Conservation (phyloP, 2,329 filamentous ascomycete genomes). For the Pochonia chlamydosporia region DNA sequence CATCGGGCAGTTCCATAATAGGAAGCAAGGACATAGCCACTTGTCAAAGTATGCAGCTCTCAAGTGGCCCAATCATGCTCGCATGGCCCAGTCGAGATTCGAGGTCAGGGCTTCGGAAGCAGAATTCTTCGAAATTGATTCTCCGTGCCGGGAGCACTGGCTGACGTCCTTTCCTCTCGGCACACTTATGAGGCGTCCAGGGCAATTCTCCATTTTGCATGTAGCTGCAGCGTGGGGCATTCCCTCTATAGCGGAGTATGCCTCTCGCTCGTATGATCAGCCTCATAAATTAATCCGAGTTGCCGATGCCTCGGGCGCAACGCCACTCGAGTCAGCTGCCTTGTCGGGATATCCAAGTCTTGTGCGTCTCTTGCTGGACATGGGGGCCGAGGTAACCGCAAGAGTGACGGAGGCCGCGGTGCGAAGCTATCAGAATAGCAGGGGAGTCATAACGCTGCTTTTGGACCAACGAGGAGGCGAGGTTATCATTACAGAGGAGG, state of each 20-base stretch:
- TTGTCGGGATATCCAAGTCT: background rate
- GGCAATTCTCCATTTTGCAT: slow-evolving; percentile 7
- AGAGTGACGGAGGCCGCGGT: background rate
- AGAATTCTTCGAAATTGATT: slow-evolving; percentile 6
- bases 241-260: slow-evolving; percentile 3
- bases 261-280: background rate
- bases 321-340: slow-evolving; percentile 1
- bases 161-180: background rate
- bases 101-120: background rate
- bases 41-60: slow-evolving; percentile 4
- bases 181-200: too few relatives aligned
- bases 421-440: background rate
- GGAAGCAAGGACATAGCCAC: background rate
- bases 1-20: background rate
- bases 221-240: slow-evolving; percentile 10
- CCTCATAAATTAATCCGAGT: background rate
- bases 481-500: slow-evolving; percentile 2
- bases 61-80: slow-evolving; percentile 6
- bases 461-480: slow-evolving; percentile 4
- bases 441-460: slow-evolving; percentile 5
- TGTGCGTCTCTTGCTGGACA: background rate
- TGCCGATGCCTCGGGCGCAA: background rate
- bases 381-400: background rate
- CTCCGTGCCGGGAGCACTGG: slow-evolving; percentile 5
- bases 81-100: slow-evolving; percentile 6